phyloP scores from a whole-genome alignment of 257 asterid species.

The Apocynum venetum region DNA sequence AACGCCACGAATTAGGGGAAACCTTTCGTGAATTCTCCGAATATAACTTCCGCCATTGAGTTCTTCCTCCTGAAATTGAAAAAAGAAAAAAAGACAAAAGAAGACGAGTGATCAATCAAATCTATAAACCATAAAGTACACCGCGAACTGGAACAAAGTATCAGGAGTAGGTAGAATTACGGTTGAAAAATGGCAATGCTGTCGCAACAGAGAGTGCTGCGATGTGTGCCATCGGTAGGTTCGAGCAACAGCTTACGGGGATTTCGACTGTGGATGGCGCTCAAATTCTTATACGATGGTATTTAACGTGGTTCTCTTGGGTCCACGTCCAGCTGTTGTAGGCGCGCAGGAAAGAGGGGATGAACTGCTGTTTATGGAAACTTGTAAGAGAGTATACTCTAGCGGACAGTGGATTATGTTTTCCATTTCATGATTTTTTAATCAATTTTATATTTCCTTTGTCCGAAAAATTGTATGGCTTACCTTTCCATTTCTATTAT shows the following conservation, averaged over 20 bases:
- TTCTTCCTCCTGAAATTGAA: background rate
- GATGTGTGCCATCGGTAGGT: background rate
- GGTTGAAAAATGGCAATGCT: background rate
- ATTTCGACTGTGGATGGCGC: background rate
- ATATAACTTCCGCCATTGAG: background rate
- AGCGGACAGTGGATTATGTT: too few relatives aligned
- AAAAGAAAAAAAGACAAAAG: background rate
- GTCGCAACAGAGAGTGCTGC: slow-evolving; percentile 1
- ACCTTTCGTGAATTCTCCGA: background rate
- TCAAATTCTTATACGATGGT: background rate
- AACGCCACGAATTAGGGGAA: background rate
- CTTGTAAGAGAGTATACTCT: too few relatives aligned
- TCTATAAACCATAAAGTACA: too few relatives aligned
- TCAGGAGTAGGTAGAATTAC: background rate
- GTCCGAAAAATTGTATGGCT: too few relatives aligned
- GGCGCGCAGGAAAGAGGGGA: background rate
- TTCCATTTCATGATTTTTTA: too few relatives aligned
- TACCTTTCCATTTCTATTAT: too few relatives aligned
- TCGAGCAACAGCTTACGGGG: background rate
- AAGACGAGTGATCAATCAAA: background rate
- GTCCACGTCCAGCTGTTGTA: background rate
- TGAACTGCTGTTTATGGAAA: too few relatives aligned
- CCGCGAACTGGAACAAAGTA: background rate
- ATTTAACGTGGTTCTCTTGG: background rate
- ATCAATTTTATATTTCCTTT: too few relatives aligned